Evolutionary conservation across 495 filamentous ascomycete genomes (phyloP).

Genomic region (Penicillium chermesinum): DNA sequence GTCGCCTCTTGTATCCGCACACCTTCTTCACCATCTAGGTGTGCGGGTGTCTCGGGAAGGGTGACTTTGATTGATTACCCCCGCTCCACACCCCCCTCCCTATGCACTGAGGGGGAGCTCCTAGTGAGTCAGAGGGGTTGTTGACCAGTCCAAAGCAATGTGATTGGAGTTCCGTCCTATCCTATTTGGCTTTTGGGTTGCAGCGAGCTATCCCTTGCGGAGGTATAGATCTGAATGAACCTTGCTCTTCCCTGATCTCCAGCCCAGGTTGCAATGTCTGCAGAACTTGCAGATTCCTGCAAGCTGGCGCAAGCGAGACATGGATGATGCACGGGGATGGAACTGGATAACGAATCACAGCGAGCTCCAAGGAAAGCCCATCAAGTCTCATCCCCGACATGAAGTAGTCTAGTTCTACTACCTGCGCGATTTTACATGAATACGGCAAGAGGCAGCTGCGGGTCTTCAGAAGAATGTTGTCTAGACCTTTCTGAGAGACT

Average conservation of each 20-base stretch:
- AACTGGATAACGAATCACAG: background rate
- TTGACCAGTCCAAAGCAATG: constrained; percentile 4
- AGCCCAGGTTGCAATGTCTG: background rate
- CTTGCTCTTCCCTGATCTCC: background rate
- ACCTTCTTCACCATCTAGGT: background rate
- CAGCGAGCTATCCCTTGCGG: constrained; percentile 3
- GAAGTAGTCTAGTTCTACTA: background rate
- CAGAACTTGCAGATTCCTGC: background rate
- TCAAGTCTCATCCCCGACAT: background rate
- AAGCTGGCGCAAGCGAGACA: background rate
- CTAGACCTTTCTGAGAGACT: background rate
- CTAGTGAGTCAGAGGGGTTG: background rate
- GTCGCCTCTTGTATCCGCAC: constrained; percentile 4
- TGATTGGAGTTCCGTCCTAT: background rate
- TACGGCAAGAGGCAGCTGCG: background rate
- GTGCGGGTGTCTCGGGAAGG: constrained; percentile 16
- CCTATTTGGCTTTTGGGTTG: constrained; percentile 2
- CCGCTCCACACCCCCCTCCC: constrained; percentile 3
- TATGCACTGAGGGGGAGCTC: background rate
- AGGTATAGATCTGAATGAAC: constrained; percentile 3
- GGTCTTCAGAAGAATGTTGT: background rate
- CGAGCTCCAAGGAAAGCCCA: background rate
- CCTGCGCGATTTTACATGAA: constrained; percentile 2
- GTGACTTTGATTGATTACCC: constrained; percentile 5
- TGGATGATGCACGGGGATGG: background rate